Conservation (phyloP, 1,139 yeast species). For the Candida freyschussii region DNA sequence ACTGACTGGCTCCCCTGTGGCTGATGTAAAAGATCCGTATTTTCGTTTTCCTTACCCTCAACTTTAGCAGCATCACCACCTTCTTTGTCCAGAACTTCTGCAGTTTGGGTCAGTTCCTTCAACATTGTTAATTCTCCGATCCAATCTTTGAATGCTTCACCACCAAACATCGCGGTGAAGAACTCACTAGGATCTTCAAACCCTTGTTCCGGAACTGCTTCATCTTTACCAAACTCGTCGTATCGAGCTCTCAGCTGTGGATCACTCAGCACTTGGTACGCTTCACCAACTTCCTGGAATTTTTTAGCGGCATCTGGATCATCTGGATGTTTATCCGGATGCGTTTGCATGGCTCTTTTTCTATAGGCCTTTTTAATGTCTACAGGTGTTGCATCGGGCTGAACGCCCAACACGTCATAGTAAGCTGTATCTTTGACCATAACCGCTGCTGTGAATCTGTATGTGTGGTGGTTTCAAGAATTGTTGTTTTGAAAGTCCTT, state of each 20-base stretch:
- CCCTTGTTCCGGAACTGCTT: conserved; percentile 63
- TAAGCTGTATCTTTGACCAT: conserved; percentile 95
- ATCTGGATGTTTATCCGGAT: conserved; percentile 94
- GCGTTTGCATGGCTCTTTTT: conserved; percentile 79
- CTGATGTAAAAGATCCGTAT: too few relatives aligned
- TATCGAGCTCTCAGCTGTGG: conserved; percentile 53
- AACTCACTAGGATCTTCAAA: conserved; percentile 73
- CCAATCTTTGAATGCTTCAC: conserved; percentile 71
- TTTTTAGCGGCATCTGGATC: conserved; percentile 66
- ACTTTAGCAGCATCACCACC: conserved; percentile 15
- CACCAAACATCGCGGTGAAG: conserved; percentile 69
- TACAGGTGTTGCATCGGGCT: conserved; percentile 65
- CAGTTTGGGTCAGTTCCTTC: conserved; percentile 53
- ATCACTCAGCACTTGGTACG: conserved; percentile 65
- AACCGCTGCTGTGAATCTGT: too few relatives aligned
- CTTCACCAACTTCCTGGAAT: conserved; percentile 67
- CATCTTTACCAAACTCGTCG: conserved; percentile 62
- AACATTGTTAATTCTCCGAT: conserved; percentile 68
- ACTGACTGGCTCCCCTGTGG: conserved; percentile 7
- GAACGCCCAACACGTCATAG: conserved; percentile 72
- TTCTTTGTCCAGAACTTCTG: conserved; percentile 40
- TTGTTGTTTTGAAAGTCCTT: too few relatives aligned
- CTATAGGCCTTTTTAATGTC: conserved; percentile 94
- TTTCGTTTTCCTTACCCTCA: conserved; percentile 17
- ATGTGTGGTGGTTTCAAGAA: neutral